Evolutionary conservation across 768 basidiomycete species (phyloP).

Genomic region (Mycena chlorophos): DNA sequence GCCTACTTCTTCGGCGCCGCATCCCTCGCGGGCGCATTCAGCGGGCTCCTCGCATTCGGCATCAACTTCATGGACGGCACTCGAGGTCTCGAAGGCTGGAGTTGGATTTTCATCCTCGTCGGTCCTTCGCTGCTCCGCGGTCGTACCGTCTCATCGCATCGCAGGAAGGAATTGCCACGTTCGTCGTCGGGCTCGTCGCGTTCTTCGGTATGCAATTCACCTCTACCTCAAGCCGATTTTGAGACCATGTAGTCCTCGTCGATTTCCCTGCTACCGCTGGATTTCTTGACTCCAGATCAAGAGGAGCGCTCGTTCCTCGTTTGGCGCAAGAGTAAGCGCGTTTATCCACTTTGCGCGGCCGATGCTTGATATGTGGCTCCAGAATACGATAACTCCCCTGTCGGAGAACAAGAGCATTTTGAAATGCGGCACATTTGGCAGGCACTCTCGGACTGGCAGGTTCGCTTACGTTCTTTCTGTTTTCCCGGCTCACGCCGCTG

Average conservation of each 20-base stretch:
- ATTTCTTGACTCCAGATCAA: slow-evolving; percentile 61
- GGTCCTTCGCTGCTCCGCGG: not conserved
- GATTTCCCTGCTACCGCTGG: slow-evolving; percentile 61
- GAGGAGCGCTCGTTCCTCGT: slow-evolving; percentile 59
- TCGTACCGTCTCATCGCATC: not conserved
- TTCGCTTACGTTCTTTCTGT: slow-evolving; percentile 16
- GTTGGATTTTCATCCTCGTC: slow-evolving; percentile 54
- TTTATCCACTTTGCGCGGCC: not conserved
- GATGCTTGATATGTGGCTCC: no score
- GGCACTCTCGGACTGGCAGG: slow-evolving; percentile 66
- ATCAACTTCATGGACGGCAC: slow-evolving; percentile 54
- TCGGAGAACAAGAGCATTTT: slow-evolving; percentile 64
- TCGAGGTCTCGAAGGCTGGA: slow-evolving; percentile 56
- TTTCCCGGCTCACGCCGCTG: not conserved
- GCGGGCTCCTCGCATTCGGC: slow-evolving; percentile 57
- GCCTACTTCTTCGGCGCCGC: slow-evolving; percentile 68
- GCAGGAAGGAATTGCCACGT: slow-evolving; percentile 63
- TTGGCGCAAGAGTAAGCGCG: slow-evolving; percentile 52
- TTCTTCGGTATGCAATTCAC: slow-evolving; percentile 40
- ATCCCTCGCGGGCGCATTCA: slow-evolving; percentile 63
- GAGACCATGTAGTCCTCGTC: slow-evolving; percentile 46
- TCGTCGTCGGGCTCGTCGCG: slow-evolving; percentile 55
- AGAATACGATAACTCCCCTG: slow-evolving; percentile 59
- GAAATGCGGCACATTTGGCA: slow-evolving; percentile 52
- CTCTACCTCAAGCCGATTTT: not conserved